These are phyloP conservation scores for Trametopsis cervina DNA, from an alignment of 768 basidiomycete species.

Conservation along the genomic window DNA sequence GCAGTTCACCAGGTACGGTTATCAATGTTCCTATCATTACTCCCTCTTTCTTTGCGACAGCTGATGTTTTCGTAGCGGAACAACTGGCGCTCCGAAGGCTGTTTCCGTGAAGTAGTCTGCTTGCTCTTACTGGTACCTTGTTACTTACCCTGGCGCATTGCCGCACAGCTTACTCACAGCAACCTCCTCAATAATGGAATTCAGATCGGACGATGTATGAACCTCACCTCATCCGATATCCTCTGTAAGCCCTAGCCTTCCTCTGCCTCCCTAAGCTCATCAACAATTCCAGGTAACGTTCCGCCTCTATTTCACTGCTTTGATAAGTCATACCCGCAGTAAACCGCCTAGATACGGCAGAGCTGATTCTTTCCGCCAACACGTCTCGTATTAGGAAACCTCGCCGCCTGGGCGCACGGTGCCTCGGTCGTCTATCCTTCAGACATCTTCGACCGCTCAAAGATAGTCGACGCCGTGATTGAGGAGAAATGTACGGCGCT, in stretches of 20 bases:
- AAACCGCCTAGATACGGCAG: not conserved
- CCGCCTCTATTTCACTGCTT: slow-evolving; percentile 87
- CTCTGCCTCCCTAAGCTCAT: not conserved
- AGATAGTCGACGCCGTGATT: slow-evolving; percentile 65
- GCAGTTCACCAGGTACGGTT: slow-evolving; percentile 72
- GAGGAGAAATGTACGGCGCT: slow-evolving; percentile 69
- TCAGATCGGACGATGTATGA: slow-evolving; percentile 67
- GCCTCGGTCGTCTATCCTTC: slow-evolving; percentile 73
- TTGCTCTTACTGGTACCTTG: not conserved
- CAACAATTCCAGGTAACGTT: slow-evolving; percentile 52
- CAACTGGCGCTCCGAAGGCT: slow-evolving; percentile 77
- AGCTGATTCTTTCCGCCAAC: slow-evolving; percentile 11
- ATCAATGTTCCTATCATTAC: not conserved
- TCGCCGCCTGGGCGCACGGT: slow-evolving; percentile 71
- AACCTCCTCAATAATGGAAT: slow-evolving; percentile 77
- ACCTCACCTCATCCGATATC: slow-evolving; percentile 54
- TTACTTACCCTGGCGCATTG: not conserved
- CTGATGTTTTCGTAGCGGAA: slow-evolving; percentile 64
- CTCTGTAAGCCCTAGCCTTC: slow-evolving; percentile 43
- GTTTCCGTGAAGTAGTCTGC: slow-evolving; percentile 53
- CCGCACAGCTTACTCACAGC: slow-evolving; percentile 69
- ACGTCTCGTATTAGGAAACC: slow-evolving; percentile 79
- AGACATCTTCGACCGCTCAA: slow-evolving; percentile 50
- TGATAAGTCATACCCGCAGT: slow-evolving; percentile 52
- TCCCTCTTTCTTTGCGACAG: not conserved